These are phyloP conservation scores for Globisporangium alternatum DNA, from an alignment of 352 stramenopile species.

Conservation along the genomic window DNA sequence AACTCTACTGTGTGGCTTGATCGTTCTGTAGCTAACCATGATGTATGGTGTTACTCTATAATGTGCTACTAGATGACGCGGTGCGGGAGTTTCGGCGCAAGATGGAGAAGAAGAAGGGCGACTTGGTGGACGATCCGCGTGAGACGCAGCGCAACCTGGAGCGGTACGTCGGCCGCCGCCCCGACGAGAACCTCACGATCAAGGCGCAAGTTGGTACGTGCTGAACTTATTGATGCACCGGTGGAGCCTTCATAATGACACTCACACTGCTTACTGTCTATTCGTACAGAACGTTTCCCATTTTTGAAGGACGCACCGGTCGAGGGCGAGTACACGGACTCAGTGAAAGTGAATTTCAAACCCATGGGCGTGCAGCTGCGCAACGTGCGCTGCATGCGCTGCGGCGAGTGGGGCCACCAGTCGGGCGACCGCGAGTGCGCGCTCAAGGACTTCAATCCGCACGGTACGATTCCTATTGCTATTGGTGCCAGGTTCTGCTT, in stretches of 20 bases:
- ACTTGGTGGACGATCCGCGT: slow-evolving; percentile 11
- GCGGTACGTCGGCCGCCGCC: slow-evolving; percentile 62
- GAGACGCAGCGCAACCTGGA: slow-evolving; percentile 54
- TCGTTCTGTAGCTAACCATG: not conserved
- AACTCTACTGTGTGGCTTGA: not conserved
- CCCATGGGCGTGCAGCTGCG: slow-evolving; percentile 78
- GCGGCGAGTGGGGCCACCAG: slow-evolving; percentile 78
- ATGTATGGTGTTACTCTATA: not conserved
- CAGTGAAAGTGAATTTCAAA: slow-evolving; percentile 87
- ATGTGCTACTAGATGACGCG: slow-evolving; percentile 42
- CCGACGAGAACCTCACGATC: slow-evolving; percentile 73
- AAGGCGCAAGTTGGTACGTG: slow-evolving; percentile 67
- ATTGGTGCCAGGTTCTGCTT: not conserved
- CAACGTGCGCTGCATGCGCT: slow-evolving; percentile 84
- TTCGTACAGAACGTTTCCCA: slow-evolving; percentile 66
- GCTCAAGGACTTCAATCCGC: slow-evolving; percentile 69
- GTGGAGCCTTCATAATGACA: not conserved
- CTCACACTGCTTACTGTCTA: too few relatives aligned
- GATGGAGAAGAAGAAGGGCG: slow-evolving; percentile 32
- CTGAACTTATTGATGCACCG: not conserved
- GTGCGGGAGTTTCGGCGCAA: slow-evolving; percentile 64
- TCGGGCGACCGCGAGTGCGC: slow-evolving; percentile 83
- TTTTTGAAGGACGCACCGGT: slow-evolving; percentile 89
- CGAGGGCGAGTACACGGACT: slow-evolving; percentile 77
- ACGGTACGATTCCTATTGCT: slow-evolving; percentile 26